Evolutionary conservation across 78 protist species (phyloP), one percentile per base, ranked within the genome.

Genomic region (Mantamonas sphyraenae): DNA sequence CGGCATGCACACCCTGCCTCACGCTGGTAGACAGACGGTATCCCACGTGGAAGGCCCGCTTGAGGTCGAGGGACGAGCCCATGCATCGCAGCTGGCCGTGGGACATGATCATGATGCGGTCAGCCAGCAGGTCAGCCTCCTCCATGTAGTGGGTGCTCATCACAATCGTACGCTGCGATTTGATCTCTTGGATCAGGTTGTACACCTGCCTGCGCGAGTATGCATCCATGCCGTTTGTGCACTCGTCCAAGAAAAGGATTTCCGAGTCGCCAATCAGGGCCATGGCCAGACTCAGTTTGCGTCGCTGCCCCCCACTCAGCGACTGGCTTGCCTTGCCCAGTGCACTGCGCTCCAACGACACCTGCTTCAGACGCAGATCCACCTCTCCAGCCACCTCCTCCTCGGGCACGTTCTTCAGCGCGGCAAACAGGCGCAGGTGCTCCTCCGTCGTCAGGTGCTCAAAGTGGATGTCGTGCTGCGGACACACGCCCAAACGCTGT

Each of bases 271-370:
- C 94, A 51, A 72, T 57, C 33, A 82, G 34, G 33, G 91, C 55
- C 22, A 93, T 62, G 33, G 93, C 90, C 31, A 90, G 73, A 8
- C 79, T 33, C 30, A 92, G 70, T 33, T 85, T 40, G 34, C 97
- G 75, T 68, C 73, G 73, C 93, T 87, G 92, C 56, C 97, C 97
- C 43, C 95, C 96, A n/a, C n/a, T n/a, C n/a, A n/a, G n/a, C n/a
- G n/a, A n/a, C n/a, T n/a, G n/a, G n/a, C n/a, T n/a, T n/a, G n/a
- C n/a, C n/a, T n/a, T n/a, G n/a, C n/a, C n/a, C n/a, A n/a, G n/a
- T n/a, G n/a, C n/a, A n/a, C n/a, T n/a, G n/a, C n/a, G n/a, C n/a
- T n/a, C n/a, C n/a, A n/a, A n/a, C n/a, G n/a, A n/a, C 43, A 64
- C 34, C 42, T 43, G 24, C 34, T 16, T 42, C 26, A 64, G 68